Evolutionary conservation across 441 rosid genomes (phyloP), one percentile per base, ranked within the genome.

Genomic region (Erysimum cheiri): DNA sequence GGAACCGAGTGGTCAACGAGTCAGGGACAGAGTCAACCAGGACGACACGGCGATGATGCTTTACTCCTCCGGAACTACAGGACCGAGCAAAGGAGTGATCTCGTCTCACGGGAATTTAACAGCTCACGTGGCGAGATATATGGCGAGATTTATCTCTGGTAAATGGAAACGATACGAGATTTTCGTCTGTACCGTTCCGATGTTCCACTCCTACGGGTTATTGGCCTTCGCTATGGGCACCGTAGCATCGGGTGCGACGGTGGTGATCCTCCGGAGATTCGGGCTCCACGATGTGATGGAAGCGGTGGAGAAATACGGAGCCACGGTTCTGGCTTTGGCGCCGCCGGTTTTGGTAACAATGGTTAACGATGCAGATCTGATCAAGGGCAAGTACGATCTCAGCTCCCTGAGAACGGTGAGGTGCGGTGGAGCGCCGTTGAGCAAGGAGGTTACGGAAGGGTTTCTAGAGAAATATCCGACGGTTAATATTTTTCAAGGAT

Each of bases 51-150:
- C 98, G 6, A 80, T 87, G 40, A 80, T 91, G 10, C 95, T 91
- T 5, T 93, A 91, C 85, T 93, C 97, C 4, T 93, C 98, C 0
- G 96, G 98, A 6, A 93, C 98, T 0, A 91, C 97, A 4, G 93
- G 98, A 29, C 83, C 72, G 4, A 91, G 96, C 80, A 93, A 91
- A 67, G 98, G 98, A 37, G 97, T 93, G 69, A 85, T 82, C 1
- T 85, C 96, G 12, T 88, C 98, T 2, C 98, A 93, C 70, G 55
- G 84, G 3, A 91, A 84, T 68, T 63, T 89, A 28, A 93, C 83
- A 4, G 85, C 93, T 1, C 15, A 55, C 43, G 83, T 46, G 9
- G 22, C 50, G 50, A 46, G 7, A 14, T 43, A 26, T 26, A 22
- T 86, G 87, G 92, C 88, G 22, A 81, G 82, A 67, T 82, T 77